Evolutionary conservation across 306 rosid genomes (phyloP).

Genomic region (Dryas alaskensis): DNA sequence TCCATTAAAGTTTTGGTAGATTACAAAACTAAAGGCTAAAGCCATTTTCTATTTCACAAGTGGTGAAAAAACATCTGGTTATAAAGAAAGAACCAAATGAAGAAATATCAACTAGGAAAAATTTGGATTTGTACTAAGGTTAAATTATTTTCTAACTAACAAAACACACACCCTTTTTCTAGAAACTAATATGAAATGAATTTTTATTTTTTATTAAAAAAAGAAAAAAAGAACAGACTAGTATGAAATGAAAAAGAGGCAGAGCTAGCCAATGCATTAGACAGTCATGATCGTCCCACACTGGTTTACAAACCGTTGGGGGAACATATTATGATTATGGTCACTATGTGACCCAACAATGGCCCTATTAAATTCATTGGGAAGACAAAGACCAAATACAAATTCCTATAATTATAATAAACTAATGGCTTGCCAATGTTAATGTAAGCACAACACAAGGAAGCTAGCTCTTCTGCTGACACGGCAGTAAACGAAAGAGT

Average conservation of each 20-base stretch:
- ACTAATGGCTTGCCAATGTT: too few species aligned
- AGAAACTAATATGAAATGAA: too few species aligned
- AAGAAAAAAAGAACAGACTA: not conserved
- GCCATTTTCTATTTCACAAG: too few species aligned
- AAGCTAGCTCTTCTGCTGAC: not conserved
- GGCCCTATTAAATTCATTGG: slow-evolving; percentile 2
- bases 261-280: not conserved
- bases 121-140: too few species aligned
- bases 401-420: not conserved
- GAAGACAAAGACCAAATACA: not conserved
- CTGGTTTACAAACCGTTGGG: slow-evolving; percentile 34
- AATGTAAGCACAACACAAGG: too few species aligned
- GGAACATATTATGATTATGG: slow-evolving; percentile 37
- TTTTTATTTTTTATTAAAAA: too few species aligned
- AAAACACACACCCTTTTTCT: not conserved
- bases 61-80: too few species aligned
- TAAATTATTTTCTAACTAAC: too few species aligned
- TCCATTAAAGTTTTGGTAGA: not conserved
- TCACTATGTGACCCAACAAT: slow-evolving; percentile 17
- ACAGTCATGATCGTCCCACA: slow-evolving; percentile 32
- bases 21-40: too few species aligned
- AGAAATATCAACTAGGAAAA: not conserved
- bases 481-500: not conserved
- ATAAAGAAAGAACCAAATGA: too few species aligned
- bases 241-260: not conserved